A percentile compares a stretch with the other conserved stretches of the same genome.
Conservation (phyloP, 768 basidiomycete genomes). For the Tricholoma bakamatsutake region DNA sequence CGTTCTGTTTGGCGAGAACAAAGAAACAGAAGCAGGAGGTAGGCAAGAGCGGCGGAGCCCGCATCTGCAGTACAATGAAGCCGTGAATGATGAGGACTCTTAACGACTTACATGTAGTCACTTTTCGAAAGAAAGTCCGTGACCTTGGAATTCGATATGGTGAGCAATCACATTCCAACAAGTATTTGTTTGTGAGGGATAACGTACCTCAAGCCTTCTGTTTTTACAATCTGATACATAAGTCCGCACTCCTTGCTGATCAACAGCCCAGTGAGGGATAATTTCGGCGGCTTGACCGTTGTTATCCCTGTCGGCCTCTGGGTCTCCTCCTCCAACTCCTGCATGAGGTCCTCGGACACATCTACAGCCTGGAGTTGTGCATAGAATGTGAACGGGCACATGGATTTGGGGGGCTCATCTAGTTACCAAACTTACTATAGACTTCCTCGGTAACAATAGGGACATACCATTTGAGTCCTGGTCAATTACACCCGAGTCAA, state of each 20-base stretch:
- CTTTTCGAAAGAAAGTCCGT: slow-evolving; percentile 66
- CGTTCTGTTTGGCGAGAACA: slow-evolving; percentile 69
- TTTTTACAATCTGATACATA: slow-evolving; percentile 57
- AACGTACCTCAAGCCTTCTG: slow-evolving; percentile 62
- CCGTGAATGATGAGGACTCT: not conserved
- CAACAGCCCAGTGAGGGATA: slow-evolving; percentile 58
- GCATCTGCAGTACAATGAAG: slow-evolving; percentile 47
- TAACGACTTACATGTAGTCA: slow-evolving; percentile 49
- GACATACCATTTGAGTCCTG: slow-evolving; percentile 30
- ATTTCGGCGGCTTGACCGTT: slow-evolving; percentile 49
- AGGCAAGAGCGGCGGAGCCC: slow-evolving; percentile 57
- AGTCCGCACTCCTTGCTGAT: slow-evolving; percentile 80
- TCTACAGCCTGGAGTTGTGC: slow-evolving; percentile 55
- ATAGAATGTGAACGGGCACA: slow-evolving; percentile 62
- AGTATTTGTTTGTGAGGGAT: not conserved
- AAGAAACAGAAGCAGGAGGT: slow-evolving; percentile 60
- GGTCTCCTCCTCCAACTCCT: slow-evolving; percentile 68
- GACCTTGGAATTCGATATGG: slow-evolving; percentile 29
- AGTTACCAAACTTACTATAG: not conserved
- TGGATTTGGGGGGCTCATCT: slow-evolving; percentile 46
- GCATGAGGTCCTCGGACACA: slow-evolving; percentile 51
- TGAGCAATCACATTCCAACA: not conserved
- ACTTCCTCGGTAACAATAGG: not conserved
- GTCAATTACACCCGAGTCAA: slow-evolving; percentile 60
- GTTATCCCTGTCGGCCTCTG: slow-evolving; percentile 68